Evolutionary conservation across 495 filamentous ascomycete genomes (phyloP), one percentile per base, ranked within the genome.

Genomic region (Penicillium malachiteum): DNA sequence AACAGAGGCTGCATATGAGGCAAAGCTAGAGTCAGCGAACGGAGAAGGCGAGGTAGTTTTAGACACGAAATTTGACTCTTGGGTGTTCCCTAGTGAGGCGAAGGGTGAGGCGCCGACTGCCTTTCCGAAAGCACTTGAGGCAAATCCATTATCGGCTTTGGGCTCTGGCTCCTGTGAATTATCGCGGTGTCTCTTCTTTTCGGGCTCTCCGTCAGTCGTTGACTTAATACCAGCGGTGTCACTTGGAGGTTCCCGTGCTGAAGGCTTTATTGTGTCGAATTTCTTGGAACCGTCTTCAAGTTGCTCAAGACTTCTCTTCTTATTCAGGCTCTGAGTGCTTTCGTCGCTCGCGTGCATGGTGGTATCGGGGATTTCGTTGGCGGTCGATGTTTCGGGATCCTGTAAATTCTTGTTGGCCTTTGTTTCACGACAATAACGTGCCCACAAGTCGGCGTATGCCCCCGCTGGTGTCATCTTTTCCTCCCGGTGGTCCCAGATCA

Each of bases 261-360:
- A 32, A 16, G 44, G 43, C 11, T 41, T 44, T 21, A 16, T 48
- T 13, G 43, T 42, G 6, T 60, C 49, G 14, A 44, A n/a, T 17
- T 59, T 49, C 52, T 72, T 67, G 1, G 62, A 39, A 12, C 55
- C 54, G 18, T 77, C 79, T 54, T 81, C 77, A 33, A 82, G 63
- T 48, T 81, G 76, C 43, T 82, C 80, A 43, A 74, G 55, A 59
- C 80, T 83, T 48, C 80, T 64, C 58, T 83, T 83, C 66, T 80
- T 82, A 56, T 70, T 75, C 7, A 65, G 55, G 13, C 54, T 62
- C 14, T 70, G 67, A 5, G 50, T 26, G 13, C 52, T 41, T 13
- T 58, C 60, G 31, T 61, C 57, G 4, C 2, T 26, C 4, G 21
- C 4, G 39, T 57, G 44, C 35, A 47, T 63, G 55, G 48, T 50